Base-by-base conservation (phyloP, 2,329 filamentous ascomycete genomes). In the Diaporthe citriasiana region DNA sequence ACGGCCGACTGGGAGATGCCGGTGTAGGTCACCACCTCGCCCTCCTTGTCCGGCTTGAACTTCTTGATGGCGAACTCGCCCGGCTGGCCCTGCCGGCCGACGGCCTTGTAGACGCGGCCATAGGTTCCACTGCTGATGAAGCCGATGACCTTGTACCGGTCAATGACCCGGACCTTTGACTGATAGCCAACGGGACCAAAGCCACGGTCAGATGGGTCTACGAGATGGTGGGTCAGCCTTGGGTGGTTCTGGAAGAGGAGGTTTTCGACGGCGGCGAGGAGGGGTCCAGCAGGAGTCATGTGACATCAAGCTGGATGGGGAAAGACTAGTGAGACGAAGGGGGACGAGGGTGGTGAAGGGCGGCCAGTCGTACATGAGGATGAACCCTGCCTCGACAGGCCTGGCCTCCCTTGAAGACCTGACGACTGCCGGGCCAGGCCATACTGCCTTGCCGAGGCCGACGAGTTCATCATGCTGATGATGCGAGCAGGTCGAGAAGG, bases 121-220 rank as follows among this genome's bases (percentile, higher is more conserved):
- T 99, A 99, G 22, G 97, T 99, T 60, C 97, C 97, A 78, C 95
- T 98, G 82, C 95, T 98, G 79, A 99, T 99, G 87, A 99, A 99
- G 56, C 97, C 97, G 73, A 99, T 93, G 79, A 99, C 97, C 79
- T 97, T 95, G 85, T 98, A 99, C 78, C 94, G 93, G 83, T 98
- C 96, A 75, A 93, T 93, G 73, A 98, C 95, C 76, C 94, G 93
- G 76, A 97, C 94, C 84, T 98, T 98, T 82, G 90, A 91, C 81
- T 91, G 90, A 81, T 93, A 93, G 19, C 85, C 84, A 17, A 87
- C 80, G 50, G 71, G 68, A 56, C 85, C 84, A 66, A 80, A 80
- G 71, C 86, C 85, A 74, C 88, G 85, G 79, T 91, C 89, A 71
- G 84, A 82, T 45, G 87, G 84, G 82, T 91, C 89, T 91, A 81